Evolutionary conservation across 768 basidiomycete species (phyloP), one percentile per base, ranked within the genome.

Genomic region (Tricholoma flavovirens): DNA sequence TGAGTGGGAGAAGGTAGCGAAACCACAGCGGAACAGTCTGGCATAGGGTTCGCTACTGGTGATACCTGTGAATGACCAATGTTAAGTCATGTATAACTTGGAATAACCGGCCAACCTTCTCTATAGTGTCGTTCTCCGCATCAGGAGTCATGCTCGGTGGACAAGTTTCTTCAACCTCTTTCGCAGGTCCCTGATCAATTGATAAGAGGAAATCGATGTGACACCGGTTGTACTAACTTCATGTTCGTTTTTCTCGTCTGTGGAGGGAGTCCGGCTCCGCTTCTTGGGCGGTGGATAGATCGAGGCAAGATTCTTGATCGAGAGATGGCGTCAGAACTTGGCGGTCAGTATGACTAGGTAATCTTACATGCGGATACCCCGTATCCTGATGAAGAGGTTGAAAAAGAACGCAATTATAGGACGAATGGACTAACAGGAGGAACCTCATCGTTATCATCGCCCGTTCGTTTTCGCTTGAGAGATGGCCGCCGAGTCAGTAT

Each of bases 281-380:
- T 69, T 69, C 54, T 65, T 66, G 3, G 67, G 63, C 57, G 79
- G 77, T 55, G 79, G 77, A 59, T 81, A 79, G 54, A 79, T 76
- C 53, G 76, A 69, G 3, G 71, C 67, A n/a, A 79, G 71, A 54
- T 81, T 79, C 79, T 81, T 26, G 57, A 19, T 48, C n/a, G 19
- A 60, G 24, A 50, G 32, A 29, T 30, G 22, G 43, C 29, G 38
- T 52, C 17, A 55, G 46, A 11, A 30, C 14, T 55, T 7, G 56
- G 53, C 15, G 43, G 3, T 45, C 24, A 42, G 46, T 11, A 14
- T 8, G 17, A 40, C 38, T 56, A 26, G 35, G 40, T 53, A 26
- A 24, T 56, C 73, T 63, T 53, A 80, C 79, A 65, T 75, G 67
- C 57, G 79, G 79, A 57, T 80, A 80, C 10, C 69, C 77, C 29